These are phyloP conservation scores for Hypericum androsaemum DNA, from an alignment of 345 rosid genomes.

Conservation along the genomic window DNA sequence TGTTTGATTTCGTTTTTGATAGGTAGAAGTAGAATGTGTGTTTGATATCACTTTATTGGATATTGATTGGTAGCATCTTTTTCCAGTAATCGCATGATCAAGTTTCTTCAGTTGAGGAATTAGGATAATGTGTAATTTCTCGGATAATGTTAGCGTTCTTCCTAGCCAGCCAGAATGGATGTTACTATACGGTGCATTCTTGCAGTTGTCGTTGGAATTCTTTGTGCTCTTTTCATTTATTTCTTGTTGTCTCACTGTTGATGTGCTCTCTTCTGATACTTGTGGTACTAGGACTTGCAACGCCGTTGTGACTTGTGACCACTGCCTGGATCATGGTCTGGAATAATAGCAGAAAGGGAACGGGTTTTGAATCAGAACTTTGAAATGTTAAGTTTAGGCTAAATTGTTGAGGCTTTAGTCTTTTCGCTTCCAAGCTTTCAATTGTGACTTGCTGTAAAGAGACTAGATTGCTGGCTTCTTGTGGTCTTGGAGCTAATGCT, in stretches of 20 bases:
- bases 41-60: no score
- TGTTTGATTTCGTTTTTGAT: no score
- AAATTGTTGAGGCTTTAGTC: conserved; percentile 7
- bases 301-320: conserved; percentile 91
- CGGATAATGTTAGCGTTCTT: no score
- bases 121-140: no score
- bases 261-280: conserved; percentile 25
- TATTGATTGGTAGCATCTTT: no score
- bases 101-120: no score
- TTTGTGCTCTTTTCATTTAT: background rate
- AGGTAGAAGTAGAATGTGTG: no score
- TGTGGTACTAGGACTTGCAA: conserved; percentile 64
- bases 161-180: no score
- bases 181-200: no score
- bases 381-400: conserved; percentile 9
- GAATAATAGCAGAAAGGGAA: conserved; percentile 29
- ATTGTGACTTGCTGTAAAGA: background rate
- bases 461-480: no score
- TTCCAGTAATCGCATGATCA: no score
- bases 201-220: background rate
- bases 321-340: conserved; percentile 35
- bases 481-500: no score
- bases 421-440: background rate
- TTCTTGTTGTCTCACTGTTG: background rate
- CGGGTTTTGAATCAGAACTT: conserved; percentile 7